A percentile compares a stretch with the other conserved stretches of the same genome.
Conservation (phyloP, 768 basidiomycete species). For the Arthromyces matolae region DNA sequence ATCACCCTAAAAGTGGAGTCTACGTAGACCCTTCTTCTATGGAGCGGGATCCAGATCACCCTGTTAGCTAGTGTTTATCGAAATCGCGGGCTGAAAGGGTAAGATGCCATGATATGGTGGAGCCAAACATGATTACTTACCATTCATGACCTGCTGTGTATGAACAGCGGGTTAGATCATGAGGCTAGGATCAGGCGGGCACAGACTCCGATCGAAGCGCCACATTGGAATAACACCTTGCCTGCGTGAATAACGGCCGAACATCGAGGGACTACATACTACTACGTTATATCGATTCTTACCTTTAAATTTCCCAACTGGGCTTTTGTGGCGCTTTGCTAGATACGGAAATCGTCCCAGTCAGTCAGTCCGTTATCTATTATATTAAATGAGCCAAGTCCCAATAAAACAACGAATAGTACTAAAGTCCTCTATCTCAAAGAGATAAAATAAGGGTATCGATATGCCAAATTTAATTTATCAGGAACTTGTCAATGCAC, state of each 20-base stretch:
- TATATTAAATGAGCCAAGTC: too few species aligned
- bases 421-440: too few species aligned
- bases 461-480: too few species aligned
- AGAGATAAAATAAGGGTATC: too few species aligned
- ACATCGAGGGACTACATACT: not conserved
- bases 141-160: too few species aligned
- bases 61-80: constrained; percentile 27
- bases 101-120: not conserved
- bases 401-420: too few species aligned
- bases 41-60: constrained; percentile 30
- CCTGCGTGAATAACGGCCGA: not conserved
- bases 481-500: constrained; percentile 57
- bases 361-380: too few species aligned
- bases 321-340: too few species aligned
- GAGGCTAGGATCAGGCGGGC: constrained; percentile 11
- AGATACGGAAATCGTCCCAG: too few species aligned
- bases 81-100: constrained; percentile 25
- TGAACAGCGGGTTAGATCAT: constrained; percentile 4
- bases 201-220: constrained; percentile 1
- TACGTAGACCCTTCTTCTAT: constrained; percentile 31
- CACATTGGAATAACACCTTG: constrained; percentile 3
- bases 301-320: too few species aligned
- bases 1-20: not conserved
- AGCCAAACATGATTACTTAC: too few species aligned
- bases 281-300: not conserved